Base-by-base conservation (phyloP, 2,329 filamentous ascomycete species). In the Xylariaceae sp. region DNA sequence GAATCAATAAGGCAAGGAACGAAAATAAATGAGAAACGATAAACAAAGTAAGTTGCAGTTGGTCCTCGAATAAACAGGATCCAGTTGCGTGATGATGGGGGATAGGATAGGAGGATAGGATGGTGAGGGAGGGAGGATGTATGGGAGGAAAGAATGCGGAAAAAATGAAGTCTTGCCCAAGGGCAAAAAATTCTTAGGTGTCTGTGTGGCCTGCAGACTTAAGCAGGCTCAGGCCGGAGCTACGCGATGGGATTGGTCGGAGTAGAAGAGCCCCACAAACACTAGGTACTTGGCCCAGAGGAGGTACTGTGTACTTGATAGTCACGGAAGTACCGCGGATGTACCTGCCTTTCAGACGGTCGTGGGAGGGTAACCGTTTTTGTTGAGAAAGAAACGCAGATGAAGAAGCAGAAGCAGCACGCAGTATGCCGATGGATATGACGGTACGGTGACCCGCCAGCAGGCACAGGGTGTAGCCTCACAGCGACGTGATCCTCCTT, bases 161-260 rank as follows among this genome's bases (percentile, higher is more conserved):
- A 37, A 51, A 59, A 37, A 62, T 55, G 55, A 56, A 55, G 57
- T 47, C 51, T 64, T 50, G 63, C 59, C 54, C 51, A 58, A 61
- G 57, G 60, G 60, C 57, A 62, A 64, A 65, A 65, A 62, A 63
- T 56, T 63, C 57, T 62, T 57, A 58, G 61, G 61, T 64, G 57
- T 62, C 62, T 64, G 62, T 65, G 63, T 65, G 63, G 56, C 56
- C 62, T 64, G 62, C 59, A 62, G 60, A 56, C 58, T 60, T 47
- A 55, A 30, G 55, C 59, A 62, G 60, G 58, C 58, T 60, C 51
- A 55, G 55, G 56, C 53, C 48, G 51, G 44, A 51, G 48, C 51
- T 51, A 51, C 51, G 10, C 49, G 53, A 53, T 51, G 7, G 56
- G 58, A 58, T 64, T 60, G 60, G 62, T 63, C 52, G 62, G 54